Base-by-base conservation (phyloP, 257 asterid genomes). In the Nyctanthes arbortristis region DNA sequence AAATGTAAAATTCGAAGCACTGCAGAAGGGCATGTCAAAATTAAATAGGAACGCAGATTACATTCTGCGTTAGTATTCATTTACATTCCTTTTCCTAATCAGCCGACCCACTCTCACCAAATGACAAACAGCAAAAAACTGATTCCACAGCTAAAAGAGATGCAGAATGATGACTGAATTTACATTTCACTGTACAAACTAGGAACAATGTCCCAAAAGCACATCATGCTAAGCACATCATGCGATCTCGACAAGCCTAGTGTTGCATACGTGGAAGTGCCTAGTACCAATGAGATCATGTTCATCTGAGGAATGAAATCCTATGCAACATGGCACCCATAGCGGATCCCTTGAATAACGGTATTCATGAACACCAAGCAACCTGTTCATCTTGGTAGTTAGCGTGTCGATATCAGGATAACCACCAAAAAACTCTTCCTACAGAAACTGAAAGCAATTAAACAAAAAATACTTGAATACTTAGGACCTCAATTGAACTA, bases 251-350 rank as follows among this genome's bases (percentile, higher is more conserved):
- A 45, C 20, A 61, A 70, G 64, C 22, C 22, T 61, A 13, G 67
- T 58, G 30, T 30, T 30, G 27, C 68, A 59, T 30, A 32, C 28
- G 18, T 39, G 43, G 13, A 70, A 70, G 28, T 31, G 39, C 39
- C 33, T 45, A 49, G 28, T 31, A 16, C 24, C 43, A 16, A 52
- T 52, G 59, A 34, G 12, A 67, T 54, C 55, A 34, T 24, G 28
- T 45, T 13, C 34, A 43, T 31, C 66, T 0, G 24, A 45, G 25
- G 61, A 60, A 22, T 67, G 40, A 29, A 54, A 67, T 34, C 72
- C 72, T 55, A 67, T 55, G 31, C 64, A 67, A 55, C 72, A 67
- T 35, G 13, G 64, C 28, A 67, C 64, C 64, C 72, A 54, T 55
- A 64, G 72, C 24, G 72, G 72, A 34, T 56, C n/a, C 20, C 54